phyloP scores from a whole-genome alignment of 2,329 filamentous ascomycete genomes.

The Alternaria metachromatica region DNA sequence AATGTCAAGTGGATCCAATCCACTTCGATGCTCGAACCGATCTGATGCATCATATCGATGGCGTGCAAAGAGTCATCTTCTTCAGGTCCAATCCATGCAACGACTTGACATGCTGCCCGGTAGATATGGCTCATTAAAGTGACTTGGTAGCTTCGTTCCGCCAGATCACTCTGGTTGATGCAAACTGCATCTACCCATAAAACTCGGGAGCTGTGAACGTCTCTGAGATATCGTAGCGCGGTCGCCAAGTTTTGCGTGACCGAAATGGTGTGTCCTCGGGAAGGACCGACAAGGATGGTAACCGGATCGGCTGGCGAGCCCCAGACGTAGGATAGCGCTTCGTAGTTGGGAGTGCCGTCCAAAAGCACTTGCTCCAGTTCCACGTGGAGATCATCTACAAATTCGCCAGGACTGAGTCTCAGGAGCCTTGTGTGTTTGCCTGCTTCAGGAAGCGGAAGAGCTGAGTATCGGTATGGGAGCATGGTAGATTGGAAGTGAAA shows the following conservation, averaged over 20 bases:
- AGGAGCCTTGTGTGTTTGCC: neutral
- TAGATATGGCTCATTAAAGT: neutral
- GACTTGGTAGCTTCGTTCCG: neutral
- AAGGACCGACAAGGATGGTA: neutral
- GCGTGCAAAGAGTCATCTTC: neutral
- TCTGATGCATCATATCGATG: fast-evolving
- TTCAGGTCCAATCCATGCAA: neutral
- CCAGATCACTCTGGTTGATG: neutral
- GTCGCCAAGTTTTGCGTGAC: neutral
- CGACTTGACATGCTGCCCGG: neutral
- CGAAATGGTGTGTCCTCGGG: neutral
- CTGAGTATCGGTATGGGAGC: neutral
- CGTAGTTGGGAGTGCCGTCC: neutral
- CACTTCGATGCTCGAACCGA: neutral
- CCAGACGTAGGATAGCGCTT: neutral
- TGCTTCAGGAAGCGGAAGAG: neutral
- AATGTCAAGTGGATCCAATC: neutral
- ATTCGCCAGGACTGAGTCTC: neutral
- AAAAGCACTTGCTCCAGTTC: neutral
- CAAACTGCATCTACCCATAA: neutral
- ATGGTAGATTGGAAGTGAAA: fast-evolving
- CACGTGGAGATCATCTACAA: neutral
- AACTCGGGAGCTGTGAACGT: too few relatives aligned
- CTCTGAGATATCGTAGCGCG: neutral
- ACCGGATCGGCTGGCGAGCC: neutral